phyloP scores from a whole-genome alignment of 1,284 basidiomycete genomes.

The Tilletia caries region DNA sequence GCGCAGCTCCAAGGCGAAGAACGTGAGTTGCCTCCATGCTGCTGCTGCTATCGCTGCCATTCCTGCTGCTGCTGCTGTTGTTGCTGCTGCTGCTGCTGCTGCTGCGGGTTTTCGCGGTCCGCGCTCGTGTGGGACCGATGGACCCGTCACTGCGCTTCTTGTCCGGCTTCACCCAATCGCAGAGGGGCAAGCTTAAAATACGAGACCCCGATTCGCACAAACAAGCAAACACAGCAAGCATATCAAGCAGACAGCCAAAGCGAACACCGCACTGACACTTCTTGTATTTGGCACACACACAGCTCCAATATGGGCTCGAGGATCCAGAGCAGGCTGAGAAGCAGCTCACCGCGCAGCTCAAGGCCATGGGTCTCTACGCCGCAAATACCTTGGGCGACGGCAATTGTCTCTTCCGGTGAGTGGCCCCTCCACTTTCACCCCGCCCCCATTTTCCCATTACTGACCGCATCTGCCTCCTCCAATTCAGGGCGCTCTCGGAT shows the following conservation, averaged over 20 bases:
- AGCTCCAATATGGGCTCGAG: constrained; percentile 36
- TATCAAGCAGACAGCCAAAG: not conserved
- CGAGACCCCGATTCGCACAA: not conserved
- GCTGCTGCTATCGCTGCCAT: not conserved
- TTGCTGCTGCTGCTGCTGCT: constrained; percentile 1
- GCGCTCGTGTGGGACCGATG: too few relatives aligned
- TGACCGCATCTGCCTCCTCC: too few relatives aligned
- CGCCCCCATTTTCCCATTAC: not conserved
- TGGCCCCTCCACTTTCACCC: not conserved
- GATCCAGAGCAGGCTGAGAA: constrained; percentile 45
- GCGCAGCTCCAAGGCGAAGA: constrained; percentile 13
- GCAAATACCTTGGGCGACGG: constrained; percentile 51
- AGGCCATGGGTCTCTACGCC: constrained; percentile 47
- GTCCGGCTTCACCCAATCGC: not conserved
- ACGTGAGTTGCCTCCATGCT: not conserved
- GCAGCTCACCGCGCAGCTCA: constrained; percentile 44
- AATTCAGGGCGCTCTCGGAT: constrained; percentile 53
- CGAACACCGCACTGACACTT: not conserved
- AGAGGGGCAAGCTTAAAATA: constrained; percentile 7
- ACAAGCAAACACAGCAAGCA: not conserved
- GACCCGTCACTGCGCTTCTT: too few relatives aligned
- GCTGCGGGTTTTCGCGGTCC: not conserved
- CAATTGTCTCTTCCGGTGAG: constrained; percentile 50
- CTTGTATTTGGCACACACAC: not conserved
- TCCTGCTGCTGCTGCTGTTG: not conserved